Base-by-base conservation (phyloP, 2,329 filamentous ascomycete genomes). In the Fusarium udum region DNA sequence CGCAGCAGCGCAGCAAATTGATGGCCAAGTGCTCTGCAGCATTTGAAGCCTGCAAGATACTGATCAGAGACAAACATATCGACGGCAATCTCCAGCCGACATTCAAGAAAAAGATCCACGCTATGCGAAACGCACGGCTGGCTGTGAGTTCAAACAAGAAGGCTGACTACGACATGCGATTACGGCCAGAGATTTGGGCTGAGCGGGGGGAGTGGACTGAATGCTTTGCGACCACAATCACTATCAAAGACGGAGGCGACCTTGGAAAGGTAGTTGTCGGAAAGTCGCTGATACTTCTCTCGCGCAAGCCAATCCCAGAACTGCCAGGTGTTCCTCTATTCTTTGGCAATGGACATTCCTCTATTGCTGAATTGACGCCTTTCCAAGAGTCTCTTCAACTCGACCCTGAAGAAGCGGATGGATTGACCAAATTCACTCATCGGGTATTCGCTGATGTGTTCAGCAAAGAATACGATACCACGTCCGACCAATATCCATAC, bases 1-100 rank as follows among this genome's bases (percentile, higher is more conserved):
- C 83, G 13, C 83, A 89, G 1, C 89, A 92, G 62, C 80, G 85
- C 13, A 93, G 87, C 64, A 98, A 97, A 81, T 87, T 91, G 36
- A 83, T 92, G 24, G 95, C 96, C 9, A 97, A 96, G 80, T 94
- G 93, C 73, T 94, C 95, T 0, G 95, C 95, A 7, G 95, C 96
- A 1, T 98, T 95, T 79, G 90, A 95, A 77, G 90, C 92, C 57
- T 98, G 95, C 78, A 80, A 94, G 4, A 80, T 90, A 69, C 86
- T 99, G 22, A 86, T 92, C 53, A 85, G 89, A 66, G 87, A 88
- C 60, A 88, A 88, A 5, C 90, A 92, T 67, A 85, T 99, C 10
- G 90, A 98, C 78, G 87, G 91, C 2, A 85, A 94, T 78, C 85
- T 98, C 6, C 88, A 93, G 62, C 93, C 96, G 0, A 89, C 88